Evolutionary conservation across 2,329 filamentous ascomycete genomes (phyloP).

Genomic region (Fusarium sp.): DNA sequence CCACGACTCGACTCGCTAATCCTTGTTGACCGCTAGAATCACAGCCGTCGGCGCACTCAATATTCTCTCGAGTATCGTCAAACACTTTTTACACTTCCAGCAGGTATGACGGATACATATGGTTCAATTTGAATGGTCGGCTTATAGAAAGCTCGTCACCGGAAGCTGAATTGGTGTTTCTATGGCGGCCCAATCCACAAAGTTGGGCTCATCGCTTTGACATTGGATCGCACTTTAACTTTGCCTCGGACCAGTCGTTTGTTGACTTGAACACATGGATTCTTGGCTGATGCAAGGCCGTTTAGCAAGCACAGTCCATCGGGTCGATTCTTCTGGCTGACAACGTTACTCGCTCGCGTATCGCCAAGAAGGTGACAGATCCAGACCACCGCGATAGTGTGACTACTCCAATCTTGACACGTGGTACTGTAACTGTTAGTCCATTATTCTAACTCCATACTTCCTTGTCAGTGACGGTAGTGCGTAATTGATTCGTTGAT

Average conservation of each 20-base stretch:
- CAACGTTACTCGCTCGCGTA: not conserved
- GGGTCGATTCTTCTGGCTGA: not conserved
- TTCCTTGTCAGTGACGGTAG: not conserved
- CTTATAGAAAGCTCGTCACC: not conserved
- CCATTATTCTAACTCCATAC: not conserved
- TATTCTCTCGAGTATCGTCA: not conserved
- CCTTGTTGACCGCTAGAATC: conserved; percentile 1
- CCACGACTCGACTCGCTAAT: conserved; percentile 3
- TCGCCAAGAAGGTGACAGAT: conserved; percentile 4
- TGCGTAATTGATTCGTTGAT: not conserved
- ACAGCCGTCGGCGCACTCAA: not conserved
- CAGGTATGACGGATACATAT: not conserved
- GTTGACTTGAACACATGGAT: not conserved
- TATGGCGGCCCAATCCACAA: conserved; percentile 28
- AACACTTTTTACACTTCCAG: not conserved
- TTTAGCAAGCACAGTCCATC: not conserved
- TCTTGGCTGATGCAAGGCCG: not conserved
- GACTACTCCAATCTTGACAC: conserved; percentile 6
- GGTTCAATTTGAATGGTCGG: not conserved
- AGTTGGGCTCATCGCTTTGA: conserved; percentile 4
- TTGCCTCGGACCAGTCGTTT: not conserved
- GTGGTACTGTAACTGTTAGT: not conserved
- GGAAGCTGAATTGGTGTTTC: not conserved
- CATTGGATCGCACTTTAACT: not conserved
- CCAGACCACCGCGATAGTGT: not conserved